Percentiles rank a stretch among this genome's conserved stretches.
Evolutionary conservation across 352 stramenopile genomes (phyloP).

Genomic region (Hyaloperonospora brassicae): DNA sequence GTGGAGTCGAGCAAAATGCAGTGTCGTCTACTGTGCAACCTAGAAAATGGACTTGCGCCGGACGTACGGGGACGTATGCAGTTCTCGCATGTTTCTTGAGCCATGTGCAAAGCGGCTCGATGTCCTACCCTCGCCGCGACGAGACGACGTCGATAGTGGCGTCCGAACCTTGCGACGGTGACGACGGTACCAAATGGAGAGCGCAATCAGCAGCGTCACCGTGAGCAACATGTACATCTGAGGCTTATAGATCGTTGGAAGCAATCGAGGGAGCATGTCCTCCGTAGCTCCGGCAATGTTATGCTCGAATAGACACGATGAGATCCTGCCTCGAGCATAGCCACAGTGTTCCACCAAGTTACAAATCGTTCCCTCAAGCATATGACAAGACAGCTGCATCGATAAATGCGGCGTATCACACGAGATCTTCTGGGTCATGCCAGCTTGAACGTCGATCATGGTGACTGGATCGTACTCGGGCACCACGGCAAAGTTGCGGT

Average conservation of each 20-base stretch:
- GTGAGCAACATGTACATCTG: conserved; percentile 46
- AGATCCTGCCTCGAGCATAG: conserved; percentile 46
- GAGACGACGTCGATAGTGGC: conserved; percentile 2
- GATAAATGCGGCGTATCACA: conserved; percentile 81
- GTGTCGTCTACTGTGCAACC: conserved; percentile 15
- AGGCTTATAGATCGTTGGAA: conserved; percentile 41
- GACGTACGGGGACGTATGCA: conserved; percentile 22
- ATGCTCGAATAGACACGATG: conserved; percentile 67
- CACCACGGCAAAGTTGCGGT: conserved; percentile 78
- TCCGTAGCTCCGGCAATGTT: conserved; percentile 67
- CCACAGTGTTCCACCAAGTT: conserved; percentile 79
- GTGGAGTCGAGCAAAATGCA: not conserved
- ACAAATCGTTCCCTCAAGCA: conserved; percentile 85
- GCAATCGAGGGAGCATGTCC: conserved; percentile 37
- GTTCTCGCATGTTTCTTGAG: conserved; percentile 11
- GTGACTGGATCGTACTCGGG: conserved; percentile 85
- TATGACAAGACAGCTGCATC: conserved; percentile 87
- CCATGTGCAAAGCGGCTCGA: conserved; percentile 13
- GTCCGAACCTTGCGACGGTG: conserved; percentile 19
- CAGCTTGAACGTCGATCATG: conserved; percentile 83
- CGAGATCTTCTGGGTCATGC: conserved; percentile 86
- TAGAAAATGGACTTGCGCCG: conserved; percentile 47
- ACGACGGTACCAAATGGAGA: conserved; percentile 56
- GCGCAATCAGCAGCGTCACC: conserved; percentile 44
- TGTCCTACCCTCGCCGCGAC: conserved; percentile 18